These are phyloP conservation scores for Saccharata proteae DNA, from an alignment of 2,329 filamentous ascomycete species.

Conservation along the genomic window DNA sequence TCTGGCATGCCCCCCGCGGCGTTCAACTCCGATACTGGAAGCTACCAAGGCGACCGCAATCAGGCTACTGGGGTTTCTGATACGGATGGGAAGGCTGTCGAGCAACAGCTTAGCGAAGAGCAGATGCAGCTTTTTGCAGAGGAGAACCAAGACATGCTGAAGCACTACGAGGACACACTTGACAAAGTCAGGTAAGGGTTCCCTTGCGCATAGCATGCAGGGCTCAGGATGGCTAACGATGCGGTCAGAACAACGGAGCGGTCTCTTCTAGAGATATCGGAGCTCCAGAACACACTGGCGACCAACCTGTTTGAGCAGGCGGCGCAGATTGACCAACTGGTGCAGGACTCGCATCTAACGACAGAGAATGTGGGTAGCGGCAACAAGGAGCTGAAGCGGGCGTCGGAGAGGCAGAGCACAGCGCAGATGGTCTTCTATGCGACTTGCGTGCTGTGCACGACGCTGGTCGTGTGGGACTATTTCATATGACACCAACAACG, in stretches of 20 bases:
- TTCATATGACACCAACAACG: constrained; percentile 44
- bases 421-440: constrained; percentile 37
- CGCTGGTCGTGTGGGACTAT: constrained; percentile 37
- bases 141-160: constrained; percentile 85
- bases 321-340: constrained; percentile 78
- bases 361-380: constrained; percentile 78
- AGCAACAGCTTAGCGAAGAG: constrained; percentile 60
- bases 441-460: constrained; percentile 33
- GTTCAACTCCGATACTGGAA: constrained; percentile 14
- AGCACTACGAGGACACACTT: constrained; percentile 86
- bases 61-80: constrained; percentile 16
- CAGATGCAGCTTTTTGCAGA: constrained; percentile 88
- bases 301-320: constrained; percentile 76
- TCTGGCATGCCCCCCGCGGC: constrained; percentile 14
- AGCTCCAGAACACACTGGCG: constrained; percentile 80
- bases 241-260: constrained; percentile 72
- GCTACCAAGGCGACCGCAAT: constrained; percentile 11
- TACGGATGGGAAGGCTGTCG: constrained; percentile 23
- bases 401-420: constrained; percentile 44
- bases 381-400: constrained; percentile 83
- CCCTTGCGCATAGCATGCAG: background rate
- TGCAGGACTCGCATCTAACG: constrained; percentile 69
- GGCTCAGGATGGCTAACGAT: background rate
- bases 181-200: constrained; percentile 79
- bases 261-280: constrained; percentile 82